phyloP scores from a whole-genome alignment of 306 rosid species.

The Argentina anserina region DNA sequence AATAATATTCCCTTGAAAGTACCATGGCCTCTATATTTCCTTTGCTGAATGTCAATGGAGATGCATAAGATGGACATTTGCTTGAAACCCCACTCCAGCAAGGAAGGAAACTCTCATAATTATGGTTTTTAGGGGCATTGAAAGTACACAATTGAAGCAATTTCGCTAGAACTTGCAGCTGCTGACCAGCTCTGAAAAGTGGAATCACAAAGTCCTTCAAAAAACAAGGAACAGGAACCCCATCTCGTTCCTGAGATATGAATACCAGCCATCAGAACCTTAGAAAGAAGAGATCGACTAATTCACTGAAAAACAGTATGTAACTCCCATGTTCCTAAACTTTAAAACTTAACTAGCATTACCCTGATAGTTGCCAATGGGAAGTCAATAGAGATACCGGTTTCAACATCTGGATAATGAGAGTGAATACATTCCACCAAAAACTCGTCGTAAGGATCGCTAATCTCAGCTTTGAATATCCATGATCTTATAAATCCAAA shows the following conservation, averaged over 20 bases:
- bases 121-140: conserved; percentile 45
- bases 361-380: conserved; percentile 64
- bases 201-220: conserved; percentile 64
- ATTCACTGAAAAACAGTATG: conserved; percentile 18
- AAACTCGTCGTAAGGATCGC: conserved; percentile 88
- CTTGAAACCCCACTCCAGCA: conserved; percentile 76
- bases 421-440: conserved; percentile 50
- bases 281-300: conserved; percentile 20
- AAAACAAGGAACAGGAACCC: conserved; percentile 77
- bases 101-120: conserved; percentile 74
- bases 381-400: conserved; percentile 43
- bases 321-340: conserved; percentile 6
- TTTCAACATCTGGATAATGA: conserved; percentile 29
- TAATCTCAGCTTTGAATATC: conserved; percentile 92
- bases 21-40: conserved; percentile 52
- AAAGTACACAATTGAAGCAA: conserved; percentile 76
- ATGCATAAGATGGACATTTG: conserved; percentile 39
- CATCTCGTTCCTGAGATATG: conserved; percentile 66
- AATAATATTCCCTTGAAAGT: conserved; percentile 62
- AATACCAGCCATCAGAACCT: conserved; percentile 37
- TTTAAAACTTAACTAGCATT: conserved; percentile 26
- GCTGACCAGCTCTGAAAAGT: conserved; percentile 92
- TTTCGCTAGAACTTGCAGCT: conserved; percentile 84
- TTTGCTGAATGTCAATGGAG: conserved; percentile 61
- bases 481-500: conserved; percentile 85